These are phyloP conservation scores for Aspergillus steynii DNA, from an alignment of 495 filamentous ascomycete species.

Conservation along the genomic window DNA sequence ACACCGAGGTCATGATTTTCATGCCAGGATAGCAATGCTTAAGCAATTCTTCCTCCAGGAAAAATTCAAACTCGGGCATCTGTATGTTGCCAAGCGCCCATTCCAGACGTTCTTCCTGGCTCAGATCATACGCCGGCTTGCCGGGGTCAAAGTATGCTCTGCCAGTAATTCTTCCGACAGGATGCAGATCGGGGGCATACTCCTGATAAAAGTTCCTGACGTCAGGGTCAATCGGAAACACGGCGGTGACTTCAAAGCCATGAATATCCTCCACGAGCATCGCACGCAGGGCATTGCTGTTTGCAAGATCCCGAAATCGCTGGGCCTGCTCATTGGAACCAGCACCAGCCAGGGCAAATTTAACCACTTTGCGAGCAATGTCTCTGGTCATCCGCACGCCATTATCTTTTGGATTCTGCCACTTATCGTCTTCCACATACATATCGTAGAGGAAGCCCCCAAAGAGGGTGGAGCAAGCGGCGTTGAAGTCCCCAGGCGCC, in stretches of 20 bases:
- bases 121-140: constrained; percentile 42
- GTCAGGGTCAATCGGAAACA: constrained; percentile 41
- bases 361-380: constrained; percentile 46
- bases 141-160: constrained; percentile 44
- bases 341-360: constrained; percentile 41
- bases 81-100: constrained; percentile 26
- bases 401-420: constrained; percentile 23
- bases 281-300: constrained; percentile 27
- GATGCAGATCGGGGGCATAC: constrained; percentile 34
- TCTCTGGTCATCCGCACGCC: constrained; percentile 34
- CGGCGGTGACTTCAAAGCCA: constrained; percentile 58
- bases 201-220: constrained; percentile 43
- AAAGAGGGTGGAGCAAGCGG: constrained; percentile 60
- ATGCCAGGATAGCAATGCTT: constrained; percentile 66
- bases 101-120: constrained; percentile 36
- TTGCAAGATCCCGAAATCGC: constrained; percentile 29
- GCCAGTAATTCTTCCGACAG: constrained; percentile 46
- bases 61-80: constrained; percentile 56
- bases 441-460: constrained; percentile 48
- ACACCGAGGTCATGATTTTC: constrained; percentile 69
- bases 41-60: constrained; percentile 67
- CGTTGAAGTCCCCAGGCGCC: constrained; percentile 77
- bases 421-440: constrained; percentile 26
- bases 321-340: constrained; percentile 38
- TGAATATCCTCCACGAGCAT: constrained; percentile 43